A percentile compares a stretch with the other conserved stretches of the same genome.
These are phyloP conservation scores for Paramecium octaurelia DNA, from an alignment of 73 alveolate genomes.

Conservation along the genomic window DNA sequence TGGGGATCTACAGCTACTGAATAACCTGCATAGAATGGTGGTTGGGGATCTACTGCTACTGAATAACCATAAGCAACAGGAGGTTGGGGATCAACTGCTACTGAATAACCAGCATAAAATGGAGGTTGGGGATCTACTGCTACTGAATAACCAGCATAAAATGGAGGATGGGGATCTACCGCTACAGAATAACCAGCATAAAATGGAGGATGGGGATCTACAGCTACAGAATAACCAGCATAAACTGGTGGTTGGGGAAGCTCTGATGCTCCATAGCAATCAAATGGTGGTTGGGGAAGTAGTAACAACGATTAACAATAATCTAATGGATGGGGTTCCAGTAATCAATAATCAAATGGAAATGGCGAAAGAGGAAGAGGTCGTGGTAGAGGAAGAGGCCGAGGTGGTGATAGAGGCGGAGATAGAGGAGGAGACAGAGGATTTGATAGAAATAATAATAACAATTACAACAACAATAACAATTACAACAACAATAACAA, in stretches of 20 bases:
- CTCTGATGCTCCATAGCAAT: background rate
- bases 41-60: background rate
- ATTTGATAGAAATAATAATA: background rate
- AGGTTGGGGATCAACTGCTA: background rate
- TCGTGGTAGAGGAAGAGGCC: background rate
- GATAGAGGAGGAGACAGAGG: conserved; percentile 37
- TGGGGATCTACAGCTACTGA: background rate
- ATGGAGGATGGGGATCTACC: background rate
- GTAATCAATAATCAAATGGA: background rate
- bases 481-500: too few species aligned
- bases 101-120: background rate
- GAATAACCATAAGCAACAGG: background rate
- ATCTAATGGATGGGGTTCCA: conserved; percentile 6
- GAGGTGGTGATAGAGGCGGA: conserved; percentile 12
- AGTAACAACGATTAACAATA: background rate
- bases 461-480: too few species aligned
- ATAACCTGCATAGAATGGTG: background rate
- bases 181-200: background rate
- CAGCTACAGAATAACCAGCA: background rate
- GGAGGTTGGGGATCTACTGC: background rate
- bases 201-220: background rate
- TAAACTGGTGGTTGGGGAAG: background rate
- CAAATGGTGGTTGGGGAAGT: conserved; percentile 15
- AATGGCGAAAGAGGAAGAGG: conserved; percentile 36
- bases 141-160: background rate